phyloP scores from a whole-genome alignment of 257 asterid genomes.

The Eustoma russellianum region DNA sequence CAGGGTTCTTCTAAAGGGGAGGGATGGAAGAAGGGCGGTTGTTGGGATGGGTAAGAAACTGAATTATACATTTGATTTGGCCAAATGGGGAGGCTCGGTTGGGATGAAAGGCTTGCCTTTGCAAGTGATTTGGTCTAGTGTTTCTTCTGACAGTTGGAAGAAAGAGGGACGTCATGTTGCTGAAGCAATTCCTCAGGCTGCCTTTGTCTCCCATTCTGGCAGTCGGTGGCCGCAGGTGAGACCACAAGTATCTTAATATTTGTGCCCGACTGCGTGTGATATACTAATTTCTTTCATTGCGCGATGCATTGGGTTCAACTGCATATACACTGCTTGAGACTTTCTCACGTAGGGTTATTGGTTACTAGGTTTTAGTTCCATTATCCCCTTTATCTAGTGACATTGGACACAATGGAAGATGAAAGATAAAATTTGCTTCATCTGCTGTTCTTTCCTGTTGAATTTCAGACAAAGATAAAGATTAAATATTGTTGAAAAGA shows the following conservation, averaged over 20 bases:
- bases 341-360: no score
- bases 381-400: no score
- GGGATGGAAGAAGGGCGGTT: slow-evolving; percentile 59
- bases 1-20: slow-evolving; percentile 72
- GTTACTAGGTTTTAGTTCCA: no score
- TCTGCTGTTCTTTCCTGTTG: no score
- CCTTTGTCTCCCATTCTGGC: slow-evolving; percentile 59
- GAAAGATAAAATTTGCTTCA: no score
- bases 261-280: background rate
- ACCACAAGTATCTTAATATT: background rate
- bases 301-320: no score
- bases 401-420: no score
- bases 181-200: slow-evolving; percentile 48
- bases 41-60: slow-evolving; percentile 62
- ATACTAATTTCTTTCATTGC: no score
- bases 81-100: slow-evolving; percentile 60
- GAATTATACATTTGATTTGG: slow-evolving; percentile 63
- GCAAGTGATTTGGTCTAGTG: slow-evolving; percentile 60
- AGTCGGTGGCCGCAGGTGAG: slow-evolving; percentile 90
- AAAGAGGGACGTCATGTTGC: slow-evolving; percentile 44
- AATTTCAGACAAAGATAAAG: no score
- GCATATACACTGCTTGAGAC: no score
- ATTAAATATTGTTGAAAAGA: no score
- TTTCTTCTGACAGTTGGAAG: slow-evolving; percentile 51
- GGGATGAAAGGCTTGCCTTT: slow-evolving; percentile 57